A percentile compares a stretch with the other conserved stretches of the same genome.
These are phyloP conservation scores for Fusarium decemcellulare DNA, from an alignment of 2,329 filamentous ascomycete species.

Conservation along the genomic window DNA sequence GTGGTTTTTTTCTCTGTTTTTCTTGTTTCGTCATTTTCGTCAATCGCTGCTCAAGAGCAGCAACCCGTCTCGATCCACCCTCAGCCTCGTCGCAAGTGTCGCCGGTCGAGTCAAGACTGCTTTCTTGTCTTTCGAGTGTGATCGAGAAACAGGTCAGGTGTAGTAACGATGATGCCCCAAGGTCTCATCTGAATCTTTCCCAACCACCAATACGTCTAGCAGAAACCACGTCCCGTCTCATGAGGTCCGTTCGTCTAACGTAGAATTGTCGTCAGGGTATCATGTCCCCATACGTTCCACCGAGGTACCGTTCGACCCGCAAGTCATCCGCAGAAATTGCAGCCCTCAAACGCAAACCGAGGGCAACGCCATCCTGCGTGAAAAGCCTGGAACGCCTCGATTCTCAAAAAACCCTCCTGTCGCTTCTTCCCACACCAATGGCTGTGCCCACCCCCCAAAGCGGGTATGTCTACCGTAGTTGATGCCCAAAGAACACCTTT, in stretches of 20 bases:
- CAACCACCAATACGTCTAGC: constrained; percentile 44
- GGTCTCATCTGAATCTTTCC: constrained; percentile 25
- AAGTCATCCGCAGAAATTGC: constrained; percentile 45
- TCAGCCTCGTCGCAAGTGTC: constrained; percentile 30
- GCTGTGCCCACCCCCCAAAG: constrained; percentile 41
- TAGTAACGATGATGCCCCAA: constrained; percentile 27
- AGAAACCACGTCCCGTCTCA: constrained; percentile 44
- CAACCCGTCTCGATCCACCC: constrained; percentile 24
- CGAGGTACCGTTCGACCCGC: constrained; percentile 44
- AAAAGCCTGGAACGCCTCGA: constrained; percentile 48
- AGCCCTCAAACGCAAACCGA: constrained; percentile 46
- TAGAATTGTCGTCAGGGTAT: constrained; percentile 55
- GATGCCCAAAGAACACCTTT: constrained; percentile 45
- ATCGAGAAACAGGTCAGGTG: constrained; percentile 26
- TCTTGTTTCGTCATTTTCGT: constrained; percentile 41
- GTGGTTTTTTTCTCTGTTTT: constrained; percentile 46
- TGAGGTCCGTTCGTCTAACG: constrained; percentile 51
- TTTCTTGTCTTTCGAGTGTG: constrained; percentile 24
- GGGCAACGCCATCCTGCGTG: constrained; percentile 42
- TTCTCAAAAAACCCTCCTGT: constrained; percentile 33
- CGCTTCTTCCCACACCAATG: constrained; percentile 39
- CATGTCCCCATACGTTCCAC: constrained; percentile 48
- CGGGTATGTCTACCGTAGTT: constrained; percentile 45
- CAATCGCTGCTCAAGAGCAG: constrained; percentile 31
- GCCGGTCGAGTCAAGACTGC: constrained; percentile 26